Evolutionary conservation across 2,329 filamentous ascomycete species (phyloP).

Genomic region (Xylariaceae sp.): DNA sequence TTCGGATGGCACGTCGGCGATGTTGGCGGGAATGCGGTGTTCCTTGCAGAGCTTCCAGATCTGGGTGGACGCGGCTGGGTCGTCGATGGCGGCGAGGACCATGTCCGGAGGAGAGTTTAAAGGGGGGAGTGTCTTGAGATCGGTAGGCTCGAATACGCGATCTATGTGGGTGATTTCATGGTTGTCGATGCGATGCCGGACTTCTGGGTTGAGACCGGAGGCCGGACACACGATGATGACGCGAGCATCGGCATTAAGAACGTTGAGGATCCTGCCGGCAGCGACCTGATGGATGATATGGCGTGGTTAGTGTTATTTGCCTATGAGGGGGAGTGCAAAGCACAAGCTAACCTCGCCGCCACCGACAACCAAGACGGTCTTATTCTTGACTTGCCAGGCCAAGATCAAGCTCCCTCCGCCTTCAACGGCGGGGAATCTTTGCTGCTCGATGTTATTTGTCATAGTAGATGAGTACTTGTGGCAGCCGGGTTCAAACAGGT

Average conservation of each 20-base stretch:
- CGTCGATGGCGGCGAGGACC: conserved; percentile 91
- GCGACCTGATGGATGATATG: conserved; percentile 62
- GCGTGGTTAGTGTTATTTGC: conserved; percentile 14
- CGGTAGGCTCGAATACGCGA: conserved; percentile 78
- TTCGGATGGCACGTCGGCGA: conserved; percentile 92
- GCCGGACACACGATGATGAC: conserved; percentile 81
- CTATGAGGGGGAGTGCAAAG: not conserved
- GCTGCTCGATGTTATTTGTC: conserved; percentile 3
- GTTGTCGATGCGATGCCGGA: conserved; percentile 72
- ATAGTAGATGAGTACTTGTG: conserved; percentile 16
- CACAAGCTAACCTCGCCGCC: conserved; percentile 77
- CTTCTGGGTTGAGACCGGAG: conserved; percentile 80
- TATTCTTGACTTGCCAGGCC: conserved; percentile 91
- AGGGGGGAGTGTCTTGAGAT: conserved; percentile 63
- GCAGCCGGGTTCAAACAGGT: conserved; percentile 3
- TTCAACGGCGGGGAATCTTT: conserved; percentile 71
- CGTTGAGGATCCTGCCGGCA: conserved; percentile 86
- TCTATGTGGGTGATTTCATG: conserved; percentile 76
- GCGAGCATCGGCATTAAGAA: conserved; percentile 84
- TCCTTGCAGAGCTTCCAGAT: conserved; percentile 95
- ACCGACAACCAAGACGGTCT: conserved; percentile 85
- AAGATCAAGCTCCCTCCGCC: conserved; percentile 90
- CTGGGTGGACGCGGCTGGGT: conserved; percentile 80
- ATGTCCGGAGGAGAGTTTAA: conserved; percentile 53
- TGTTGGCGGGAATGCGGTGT: conserved; percentile 80